A percentile compares a stretch with the other conserved stretches of the same genome.
Evolutionary conservation across 2,329 filamentous ascomycete genomes (phyloP).

Genomic region (Fusarium haematococcum): DNA sequence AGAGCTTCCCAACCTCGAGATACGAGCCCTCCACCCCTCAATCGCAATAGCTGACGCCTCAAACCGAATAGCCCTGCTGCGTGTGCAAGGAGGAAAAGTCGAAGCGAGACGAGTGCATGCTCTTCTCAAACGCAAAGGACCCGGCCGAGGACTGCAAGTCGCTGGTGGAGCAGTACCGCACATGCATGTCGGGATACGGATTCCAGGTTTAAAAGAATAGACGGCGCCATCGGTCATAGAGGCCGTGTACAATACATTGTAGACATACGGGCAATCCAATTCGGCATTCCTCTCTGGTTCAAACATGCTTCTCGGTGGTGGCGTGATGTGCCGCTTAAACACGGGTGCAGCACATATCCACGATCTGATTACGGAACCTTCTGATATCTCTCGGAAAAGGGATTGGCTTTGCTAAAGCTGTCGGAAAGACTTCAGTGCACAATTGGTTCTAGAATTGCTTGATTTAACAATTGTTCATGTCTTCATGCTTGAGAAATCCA

Average conservation of each 20-base stretch:
- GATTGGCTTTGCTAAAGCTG: neutral
- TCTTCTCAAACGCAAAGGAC: slow-evolving; percentile 88
- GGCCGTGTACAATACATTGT: slow-evolving; percentile 43
- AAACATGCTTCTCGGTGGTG: slow-evolving; percentile 15
- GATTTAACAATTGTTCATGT: neutral
- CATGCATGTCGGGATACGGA: slow-evolving; percentile 92
- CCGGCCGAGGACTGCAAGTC: slow-evolving; percentile 86
- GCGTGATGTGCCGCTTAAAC: slow-evolving; percentile 30
- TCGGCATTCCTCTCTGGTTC: slow-evolving; percentile 37
- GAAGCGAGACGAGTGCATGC: slow-evolving; percentile 96
- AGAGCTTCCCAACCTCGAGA: slow-evolving; percentile 10
- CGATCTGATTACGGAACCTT: neutral
- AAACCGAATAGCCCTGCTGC: slow-evolving; percentile 82
- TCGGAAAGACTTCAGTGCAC: neutral
- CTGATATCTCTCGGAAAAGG: neutral
- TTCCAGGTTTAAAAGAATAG: slow-evolving; percentile 71
- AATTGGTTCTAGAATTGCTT: neutral
- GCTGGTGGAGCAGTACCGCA: slow-evolving; percentile 86
- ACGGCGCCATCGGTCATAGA: slow-evolving; percentile 16
- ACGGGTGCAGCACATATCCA: neutral
- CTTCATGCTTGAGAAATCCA: neutral
- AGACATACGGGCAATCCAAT: slow-evolving; percentile 41
- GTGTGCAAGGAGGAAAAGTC: slow-evolving; percentile 97
- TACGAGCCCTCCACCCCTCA: slow-evolving; percentile 32
- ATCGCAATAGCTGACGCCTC: slow-evolving; percentile 19